Conservation (phyloP, 2,329 filamentous ascomycete genomes). For the Hypoxylon sp. region DNA sequence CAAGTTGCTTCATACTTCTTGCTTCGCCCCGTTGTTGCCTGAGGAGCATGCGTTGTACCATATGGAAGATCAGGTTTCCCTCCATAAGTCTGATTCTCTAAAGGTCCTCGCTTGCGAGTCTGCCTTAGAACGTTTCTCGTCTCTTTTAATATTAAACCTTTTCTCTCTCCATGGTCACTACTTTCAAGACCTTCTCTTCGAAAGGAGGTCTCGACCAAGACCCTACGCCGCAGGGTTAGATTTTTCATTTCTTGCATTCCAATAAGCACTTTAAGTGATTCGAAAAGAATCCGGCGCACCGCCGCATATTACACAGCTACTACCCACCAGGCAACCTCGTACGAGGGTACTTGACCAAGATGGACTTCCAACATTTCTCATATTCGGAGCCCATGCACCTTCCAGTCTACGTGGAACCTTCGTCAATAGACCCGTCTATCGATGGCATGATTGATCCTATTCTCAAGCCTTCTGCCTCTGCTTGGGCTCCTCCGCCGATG, state of each 20-base stretch:
- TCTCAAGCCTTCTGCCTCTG: constrained; percentile 45
- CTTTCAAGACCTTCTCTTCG: constrained; percentile 18
- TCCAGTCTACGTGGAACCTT: constrained; percentile 28
- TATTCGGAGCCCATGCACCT: constrained; percentile 39
- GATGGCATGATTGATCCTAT: constrained; percentile 48
- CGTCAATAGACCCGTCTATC: constrained; percentile 32
- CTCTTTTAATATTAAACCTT: constrained; percentile 24
- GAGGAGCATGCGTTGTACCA: constrained; percentile 28
- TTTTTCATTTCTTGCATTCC: constrained; percentile 14
- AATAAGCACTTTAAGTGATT: constrained; percentile 14
- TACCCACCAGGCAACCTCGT: neutral
- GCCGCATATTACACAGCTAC: constrained; percentile 3
- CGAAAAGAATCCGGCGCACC: constrained; percentile 6
- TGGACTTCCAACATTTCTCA: constrained; percentile 41
- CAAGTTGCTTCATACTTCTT: constrained; percentile 39
- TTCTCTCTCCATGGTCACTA: constrained; percentile 26
- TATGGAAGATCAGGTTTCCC: constrained; percentile 31
- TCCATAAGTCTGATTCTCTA: constrained; percentile 35
- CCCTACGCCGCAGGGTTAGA: constrained; percentile 10
- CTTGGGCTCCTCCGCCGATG: constrained; percentile 46
- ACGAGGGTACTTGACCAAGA: constrained; percentile 22
- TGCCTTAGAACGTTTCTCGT: constrained; percentile 25
- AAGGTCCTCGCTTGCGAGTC: constrained; percentile 22
- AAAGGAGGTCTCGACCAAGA: constrained; percentile 30
- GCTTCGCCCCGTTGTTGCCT: constrained; percentile 43